phyloP scores from a whole-genome alignment of 2,329 filamentous ascomycete species.

The Sporothrix globosa region DNA sequence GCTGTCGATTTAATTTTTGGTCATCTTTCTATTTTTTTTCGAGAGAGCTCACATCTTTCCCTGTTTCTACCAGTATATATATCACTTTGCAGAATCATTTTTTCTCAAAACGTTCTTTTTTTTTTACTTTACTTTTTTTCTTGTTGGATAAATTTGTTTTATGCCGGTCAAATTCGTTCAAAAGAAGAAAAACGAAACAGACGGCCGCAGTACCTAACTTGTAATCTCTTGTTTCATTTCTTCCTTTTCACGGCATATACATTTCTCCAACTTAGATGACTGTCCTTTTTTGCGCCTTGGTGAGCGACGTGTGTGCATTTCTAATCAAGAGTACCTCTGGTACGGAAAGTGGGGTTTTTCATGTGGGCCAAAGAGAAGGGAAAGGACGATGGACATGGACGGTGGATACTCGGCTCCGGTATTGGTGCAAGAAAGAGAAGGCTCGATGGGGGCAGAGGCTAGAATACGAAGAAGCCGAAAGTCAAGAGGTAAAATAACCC shows the following conservation, averaged over 20 bases:
- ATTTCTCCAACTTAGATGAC: not conserved
- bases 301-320: not conserved
- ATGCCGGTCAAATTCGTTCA: not conserved
- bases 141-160: not conserved
- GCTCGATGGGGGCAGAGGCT: not conserved
- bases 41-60: not conserved
- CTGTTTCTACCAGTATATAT: constrained; percentile 20
- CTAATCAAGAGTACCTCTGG: not conserved
- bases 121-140: not conserved
- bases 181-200: not conserved
- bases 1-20: not conserved
- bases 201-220: constrained; percentile 2
- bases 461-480: not conserved
- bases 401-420: not conserved
- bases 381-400: not conserved
- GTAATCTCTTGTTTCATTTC: not conserved
- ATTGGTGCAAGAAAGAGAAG: not conserved
- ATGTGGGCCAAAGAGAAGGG: not conserved
- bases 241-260: not conserved
- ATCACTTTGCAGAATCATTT: constrained; percentile 10
- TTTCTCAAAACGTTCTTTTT: not conserved
- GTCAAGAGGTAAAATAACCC: not conserved
- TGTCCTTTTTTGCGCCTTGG: not conserved
- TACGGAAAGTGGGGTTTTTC: not conserved
- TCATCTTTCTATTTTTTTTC: not conserved